Evolutionary conservation across 139 green algal genomes (phyloP).

Genomic region (Micractinium conductrix): DNA sequence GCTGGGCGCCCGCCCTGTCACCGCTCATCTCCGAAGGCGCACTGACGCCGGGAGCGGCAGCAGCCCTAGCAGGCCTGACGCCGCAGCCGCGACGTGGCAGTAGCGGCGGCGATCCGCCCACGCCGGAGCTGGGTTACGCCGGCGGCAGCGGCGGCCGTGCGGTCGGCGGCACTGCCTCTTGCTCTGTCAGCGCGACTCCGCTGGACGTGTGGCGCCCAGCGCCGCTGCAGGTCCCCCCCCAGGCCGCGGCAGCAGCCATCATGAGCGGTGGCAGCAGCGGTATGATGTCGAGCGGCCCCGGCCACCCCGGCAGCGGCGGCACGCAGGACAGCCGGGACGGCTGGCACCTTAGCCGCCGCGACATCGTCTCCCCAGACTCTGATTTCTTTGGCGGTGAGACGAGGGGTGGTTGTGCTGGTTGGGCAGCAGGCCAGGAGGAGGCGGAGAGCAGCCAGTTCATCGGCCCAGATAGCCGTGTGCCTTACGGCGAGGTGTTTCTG

Average conservation of each 20-base stretch:
- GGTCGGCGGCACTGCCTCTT: too few species aligned
- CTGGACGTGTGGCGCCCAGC: constrained; percentile 18
- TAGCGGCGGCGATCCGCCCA: background rate
- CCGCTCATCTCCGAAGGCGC: constrained; percentile 44
- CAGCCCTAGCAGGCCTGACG: constrained; percentile 14
- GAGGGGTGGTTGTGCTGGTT: background rate
- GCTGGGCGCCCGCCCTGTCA: constrained; percentile 40
- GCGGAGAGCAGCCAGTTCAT: background rate
- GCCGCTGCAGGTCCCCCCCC: constrained; percentile 15
- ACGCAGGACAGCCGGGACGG: constrained; percentile 33
- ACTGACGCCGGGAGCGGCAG: constrained; percentile 31
- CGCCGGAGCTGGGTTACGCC: too few species aligned
- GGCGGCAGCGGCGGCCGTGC: too few species aligned
- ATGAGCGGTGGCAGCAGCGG: background rate
- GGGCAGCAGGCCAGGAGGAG: background rate
- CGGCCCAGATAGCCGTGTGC: too few species aligned
- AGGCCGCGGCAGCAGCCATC: background rate
- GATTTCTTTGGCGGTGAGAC: constrained; percentile 8
- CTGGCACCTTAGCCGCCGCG: constrained; percentile 22
- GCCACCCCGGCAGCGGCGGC: constrained; percentile 25
- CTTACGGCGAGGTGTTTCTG: background rate
- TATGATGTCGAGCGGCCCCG: background rate
- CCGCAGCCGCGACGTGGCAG: background rate
- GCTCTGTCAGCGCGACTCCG: background rate
- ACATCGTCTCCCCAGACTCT: constrained; percentile 27